These are phyloP conservation scores for Wallacemonas sp. DNA, from an alignment of 208 protist species.

Conservation along the genomic window DNA sequence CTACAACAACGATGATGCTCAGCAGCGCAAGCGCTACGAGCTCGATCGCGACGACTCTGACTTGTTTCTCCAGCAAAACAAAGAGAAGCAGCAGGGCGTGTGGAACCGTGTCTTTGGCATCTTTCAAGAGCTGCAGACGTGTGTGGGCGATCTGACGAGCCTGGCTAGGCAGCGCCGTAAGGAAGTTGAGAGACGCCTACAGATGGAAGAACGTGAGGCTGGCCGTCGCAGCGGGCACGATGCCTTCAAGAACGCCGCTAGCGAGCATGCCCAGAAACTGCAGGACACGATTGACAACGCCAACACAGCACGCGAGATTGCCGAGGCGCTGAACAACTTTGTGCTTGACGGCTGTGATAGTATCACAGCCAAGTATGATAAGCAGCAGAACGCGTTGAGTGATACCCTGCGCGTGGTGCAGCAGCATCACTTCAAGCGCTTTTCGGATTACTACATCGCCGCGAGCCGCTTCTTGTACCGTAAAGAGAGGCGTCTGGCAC, in stretches of 20 bases:
- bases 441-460: constrained; percentile 89
- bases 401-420: constrained; percentile 83
- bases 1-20: constrained; percentile 80
- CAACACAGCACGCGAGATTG: constrained; percentile 65
- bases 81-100: constrained; percentile 88
- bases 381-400: constrained; percentile 77
- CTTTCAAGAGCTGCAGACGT: constrained; percentile 74
- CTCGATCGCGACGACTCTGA: constrained; percentile 69
- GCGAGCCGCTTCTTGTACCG: constrained; percentile 84
- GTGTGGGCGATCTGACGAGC: constrained; percentile 61
- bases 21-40: constrained; percentile 86
- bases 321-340: constrained; percentile 84
- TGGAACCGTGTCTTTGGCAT: constrained; percentile 86
- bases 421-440: constrained; percentile 85
- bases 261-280: constrained; percentile 70
- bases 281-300: constrained; percentile 87
- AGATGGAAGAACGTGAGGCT: constrained; percentile 86
- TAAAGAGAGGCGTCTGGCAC: constrained; percentile 68
- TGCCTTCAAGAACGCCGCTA: constrained; percentile 70
- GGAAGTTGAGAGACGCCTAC: constrained; percentile 75
- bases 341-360: constrained; percentile 88
- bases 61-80: constrained; percentile 84
- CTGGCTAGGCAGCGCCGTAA: constrained; percentile 63
- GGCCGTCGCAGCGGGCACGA: constrained; percentile 80
- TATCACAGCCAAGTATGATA: constrained; percentile 85